Evolutionary conservation across 139 green algal genomes (phyloP), one percentile per base, ranked within the genome.

Genomic region (Picochlorum sp.): DNA sequence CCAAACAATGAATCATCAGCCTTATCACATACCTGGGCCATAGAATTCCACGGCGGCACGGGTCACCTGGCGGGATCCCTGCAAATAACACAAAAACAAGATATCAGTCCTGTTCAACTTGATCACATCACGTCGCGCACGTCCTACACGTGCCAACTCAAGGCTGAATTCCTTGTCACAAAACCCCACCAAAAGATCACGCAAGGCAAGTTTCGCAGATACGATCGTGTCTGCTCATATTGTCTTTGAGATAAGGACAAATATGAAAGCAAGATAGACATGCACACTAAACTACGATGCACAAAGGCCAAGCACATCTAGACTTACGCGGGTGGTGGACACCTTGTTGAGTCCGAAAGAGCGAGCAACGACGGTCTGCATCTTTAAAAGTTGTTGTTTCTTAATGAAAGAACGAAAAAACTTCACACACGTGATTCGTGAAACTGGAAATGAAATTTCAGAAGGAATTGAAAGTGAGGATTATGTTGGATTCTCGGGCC

Each of bases 31-130:
- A 62, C 56, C 53, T 31, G 62, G 50, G 22, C 62, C 62, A n/a
- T 69, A 69, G 39, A 57, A 70, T 28, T 56, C 50, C 10, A 56
- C 29, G 37, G 50, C 50, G 50, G 50, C 50, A 37, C 50, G 50
- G 50, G 50, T 56, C 5, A 37, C 50, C 25, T 56, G 50, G 50
- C 50, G 29, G 25, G 50, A 25, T 29, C 44, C 44, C 44, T 53
- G 44, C 44, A 31, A 33, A 31, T 16, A 31, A n/a, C 10, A 12
- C 10, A n/a, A 41, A 41, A 12, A 41, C 9, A 41, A 41, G 35
- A 10, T 33, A 33, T 26, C 44, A n/a, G 18, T 12, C 7, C 13
- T 24, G n/a, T 31, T 9, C 44, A 53, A 31, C 24, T 53, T 12
- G 44, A 20, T 53, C 7, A n/a, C 12, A 41, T 41, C 35, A 12